phyloP scores from a whole-genome alignment of 805 yeast species.

The Metschnikowia koreensis region DNA sequence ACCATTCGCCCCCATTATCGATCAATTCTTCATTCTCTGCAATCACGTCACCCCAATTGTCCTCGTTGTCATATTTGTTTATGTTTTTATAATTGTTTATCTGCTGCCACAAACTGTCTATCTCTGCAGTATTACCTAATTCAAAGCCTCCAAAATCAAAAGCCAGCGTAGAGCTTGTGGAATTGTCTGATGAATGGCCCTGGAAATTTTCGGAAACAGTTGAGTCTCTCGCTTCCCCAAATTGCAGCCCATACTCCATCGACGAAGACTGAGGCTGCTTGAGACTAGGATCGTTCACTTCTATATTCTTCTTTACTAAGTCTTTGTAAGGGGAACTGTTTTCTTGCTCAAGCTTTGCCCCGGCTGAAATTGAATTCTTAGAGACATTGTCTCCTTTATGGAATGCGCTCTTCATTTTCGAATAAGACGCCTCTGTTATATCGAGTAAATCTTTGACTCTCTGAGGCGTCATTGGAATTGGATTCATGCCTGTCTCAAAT shows the following conservation, averaged over 20 bases:
- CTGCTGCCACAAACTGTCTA: conserved; percentile 13
- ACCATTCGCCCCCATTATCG: conserved; percentile 3
- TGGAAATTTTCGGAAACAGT: background rate
- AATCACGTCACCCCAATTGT: background rate
- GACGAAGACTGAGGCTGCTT: background rate
- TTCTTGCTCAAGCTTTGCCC: background rate
- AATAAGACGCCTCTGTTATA: conserved; percentile 7
- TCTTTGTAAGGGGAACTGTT: too few species aligned
- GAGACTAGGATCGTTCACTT: too few species aligned
- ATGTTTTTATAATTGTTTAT: conserved; percentile 6
- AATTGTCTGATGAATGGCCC: background rate
- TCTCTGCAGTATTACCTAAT: conserved; percentile 5
- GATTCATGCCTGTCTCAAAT: conserved; percentile 1
- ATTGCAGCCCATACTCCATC: background rate
- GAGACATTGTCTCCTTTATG: background rate
- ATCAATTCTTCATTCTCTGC: background rate
- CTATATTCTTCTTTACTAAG: too few species aligned
- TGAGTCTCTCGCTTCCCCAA: background rate
- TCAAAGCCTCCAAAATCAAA: conserved; percentile 5
- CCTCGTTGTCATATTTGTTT: background rate
- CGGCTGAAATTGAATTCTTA: background rate
- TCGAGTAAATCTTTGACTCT: conserved; percentile 11
- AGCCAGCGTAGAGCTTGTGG: conserved; percentile 4
- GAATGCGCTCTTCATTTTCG: conserved; percentile 4
- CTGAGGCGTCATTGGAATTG: conserved; percentile 4